phyloP scores from a whole-genome alignment of 2,329 filamentous ascomycete species.

The Stagonosporopsis cucurbitacearum region DNA sequence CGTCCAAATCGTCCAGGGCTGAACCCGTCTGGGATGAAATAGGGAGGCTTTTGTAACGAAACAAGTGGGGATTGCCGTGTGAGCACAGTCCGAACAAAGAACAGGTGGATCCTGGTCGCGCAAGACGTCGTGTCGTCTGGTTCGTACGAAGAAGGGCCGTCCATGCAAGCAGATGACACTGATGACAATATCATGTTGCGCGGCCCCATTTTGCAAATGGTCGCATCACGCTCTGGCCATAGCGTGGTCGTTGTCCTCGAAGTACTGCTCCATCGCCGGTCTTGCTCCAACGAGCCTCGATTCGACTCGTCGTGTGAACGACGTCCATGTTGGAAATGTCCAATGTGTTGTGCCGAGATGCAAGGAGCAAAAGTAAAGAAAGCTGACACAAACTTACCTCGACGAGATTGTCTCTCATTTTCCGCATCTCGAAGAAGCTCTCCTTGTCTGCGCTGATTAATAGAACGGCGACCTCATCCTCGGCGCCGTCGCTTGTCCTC shows the following conservation, averaged over 20 bases:
- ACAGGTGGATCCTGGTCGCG: conserved; percentile 8
- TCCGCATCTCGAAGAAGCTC: conserved; percentile 87
- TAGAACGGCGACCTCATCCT: conserved; percentile 84
- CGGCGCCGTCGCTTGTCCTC: conserved; percentile 48
- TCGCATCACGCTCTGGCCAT: background rate
- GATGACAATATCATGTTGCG: background rate
- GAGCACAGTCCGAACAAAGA: background rate
- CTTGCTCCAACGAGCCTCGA: background rate
- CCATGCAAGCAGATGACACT: conserved; percentile 3
- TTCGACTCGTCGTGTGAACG: background rate
- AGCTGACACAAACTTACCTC: conserved; percentile 51
- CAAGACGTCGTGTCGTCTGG: background rate
- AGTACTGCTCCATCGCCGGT: background rate
- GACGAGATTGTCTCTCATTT: conserved; percentile 68
- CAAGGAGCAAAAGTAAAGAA: conserved; percentile 11
- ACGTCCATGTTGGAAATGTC: background rate
- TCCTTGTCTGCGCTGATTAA: conserved; percentile 93
- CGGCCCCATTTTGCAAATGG: too few species aligned
- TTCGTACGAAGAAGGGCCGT: conserved; percentile 11
- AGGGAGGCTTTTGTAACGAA: conserved; percentile 17
- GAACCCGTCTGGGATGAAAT: conserved; percentile 3
- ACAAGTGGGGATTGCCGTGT: background rate
- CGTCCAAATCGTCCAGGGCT: conserved; percentile 1
- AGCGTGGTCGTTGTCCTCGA: background rate
- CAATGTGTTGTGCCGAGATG: background rate